Evolutionary conservation across 2,329 filamentous ascomycete species (phyloP).

Genomic region (Cordyceps tenuipes): DNA sequence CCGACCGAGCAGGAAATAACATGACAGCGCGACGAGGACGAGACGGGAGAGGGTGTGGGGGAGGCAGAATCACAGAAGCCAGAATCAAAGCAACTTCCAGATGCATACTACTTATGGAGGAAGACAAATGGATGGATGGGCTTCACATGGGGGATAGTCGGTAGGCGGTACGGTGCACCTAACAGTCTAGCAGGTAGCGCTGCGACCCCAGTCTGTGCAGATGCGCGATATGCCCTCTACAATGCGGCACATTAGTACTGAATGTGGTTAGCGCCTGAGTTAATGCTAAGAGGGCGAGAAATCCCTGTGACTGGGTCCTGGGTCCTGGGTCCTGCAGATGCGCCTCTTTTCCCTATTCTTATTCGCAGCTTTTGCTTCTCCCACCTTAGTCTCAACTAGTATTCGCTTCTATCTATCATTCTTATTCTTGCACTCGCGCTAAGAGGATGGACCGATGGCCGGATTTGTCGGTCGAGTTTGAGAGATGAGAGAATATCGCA

Average conservation of each 20-base stretch:
- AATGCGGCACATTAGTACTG: background rate
- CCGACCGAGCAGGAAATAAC: background rate
- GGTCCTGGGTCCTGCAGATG: slow-evolving; percentile 4
- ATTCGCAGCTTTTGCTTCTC: background rate
- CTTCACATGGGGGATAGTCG: background rate
- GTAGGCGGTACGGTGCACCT: background rate
- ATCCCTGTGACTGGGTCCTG: slow-evolving; percentile 7
- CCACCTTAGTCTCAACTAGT: background rate
- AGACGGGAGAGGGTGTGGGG: background rate
- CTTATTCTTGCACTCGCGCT: background rate
- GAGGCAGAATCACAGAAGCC: background rate
- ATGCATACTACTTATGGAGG: background rate
- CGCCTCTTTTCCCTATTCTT: background rate
- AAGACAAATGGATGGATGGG: too few relatives aligned
- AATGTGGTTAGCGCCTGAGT: too few relatives aligned
- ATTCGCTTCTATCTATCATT: background rate
- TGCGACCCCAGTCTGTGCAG: background rate
- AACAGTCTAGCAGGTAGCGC: background rate
- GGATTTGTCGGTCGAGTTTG: background rate
- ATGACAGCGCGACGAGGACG: background rate
- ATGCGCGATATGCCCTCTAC: background rate
- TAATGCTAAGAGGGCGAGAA: background rate
- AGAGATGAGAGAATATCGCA: background rate
- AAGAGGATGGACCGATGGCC: background rate
- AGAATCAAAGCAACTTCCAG: background rate